Conservation (phyloP, 179 eudicot genomes). For the Spinacia oleracea region DNA sequence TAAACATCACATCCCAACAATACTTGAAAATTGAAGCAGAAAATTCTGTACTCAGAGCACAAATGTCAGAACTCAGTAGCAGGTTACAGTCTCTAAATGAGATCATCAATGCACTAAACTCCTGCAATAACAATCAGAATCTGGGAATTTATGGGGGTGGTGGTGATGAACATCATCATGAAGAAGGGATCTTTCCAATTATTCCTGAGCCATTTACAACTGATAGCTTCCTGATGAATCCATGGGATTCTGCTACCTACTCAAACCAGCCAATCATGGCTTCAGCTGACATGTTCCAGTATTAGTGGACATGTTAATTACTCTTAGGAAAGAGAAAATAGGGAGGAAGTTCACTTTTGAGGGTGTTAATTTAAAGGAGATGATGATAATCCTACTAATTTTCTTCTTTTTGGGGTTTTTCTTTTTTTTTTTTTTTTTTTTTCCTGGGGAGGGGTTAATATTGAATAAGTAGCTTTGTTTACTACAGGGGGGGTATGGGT, state of each 20-base stretch:
- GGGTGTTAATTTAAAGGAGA: conserved; percentile 5
- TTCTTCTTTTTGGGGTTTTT: no score
- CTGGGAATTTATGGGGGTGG: conserved; percentile 28
- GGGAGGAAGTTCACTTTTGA: conserved; percentile 18
- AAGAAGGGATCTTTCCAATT: conserved; percentile 14
- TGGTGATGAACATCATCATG: conserved; percentile 12
- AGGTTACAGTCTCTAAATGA: conserved; percentile 69
- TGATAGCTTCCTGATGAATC: conserved; percentile 41
- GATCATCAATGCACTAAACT: conserved; percentile 36
- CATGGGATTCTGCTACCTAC: conserved; percentile 43
- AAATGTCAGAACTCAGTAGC: conserved; percentile 64
- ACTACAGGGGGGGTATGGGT: conserved; percentile 18
- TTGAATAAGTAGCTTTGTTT: conserved; percentile 29
- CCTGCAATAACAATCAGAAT: conserved; percentile 8
- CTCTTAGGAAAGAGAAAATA: conserved; percentile 5
- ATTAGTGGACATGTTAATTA: conserved; percentile 22
- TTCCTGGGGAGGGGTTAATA: conserved; percentile 15
- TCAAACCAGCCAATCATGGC: conserved; percentile 68
- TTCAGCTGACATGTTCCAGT: conserved; percentile 54
- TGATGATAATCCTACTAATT: not conserved
- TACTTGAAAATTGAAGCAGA: conserved; percentile 54
- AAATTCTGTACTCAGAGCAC: conserved; percentile 67
- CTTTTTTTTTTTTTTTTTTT: not conserved
- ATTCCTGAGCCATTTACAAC: conserved; percentile 23
- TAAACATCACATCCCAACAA: conserved; percentile 50